Evolutionary conservation across 2,329 filamentous ascomycete genomes (phyloP).

Genomic region (Pseudogymnoascus verrucosus): DNA sequence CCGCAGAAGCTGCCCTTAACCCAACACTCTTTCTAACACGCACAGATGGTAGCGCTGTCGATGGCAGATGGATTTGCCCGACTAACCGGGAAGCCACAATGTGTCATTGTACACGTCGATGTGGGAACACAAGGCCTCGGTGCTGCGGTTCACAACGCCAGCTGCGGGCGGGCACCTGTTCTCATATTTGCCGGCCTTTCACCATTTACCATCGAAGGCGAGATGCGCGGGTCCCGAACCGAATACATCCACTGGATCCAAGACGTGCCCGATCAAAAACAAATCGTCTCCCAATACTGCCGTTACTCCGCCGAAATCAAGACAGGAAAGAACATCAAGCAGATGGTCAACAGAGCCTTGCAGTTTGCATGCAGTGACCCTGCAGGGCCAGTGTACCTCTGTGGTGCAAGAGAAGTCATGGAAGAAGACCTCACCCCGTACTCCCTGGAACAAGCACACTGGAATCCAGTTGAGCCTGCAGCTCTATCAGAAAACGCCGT

Average conservation of each 20-base stretch:
- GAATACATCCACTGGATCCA: conserved; percentile 78
- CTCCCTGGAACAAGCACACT: conserved; percentile 47
- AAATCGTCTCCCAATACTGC: conserved; percentile 66
- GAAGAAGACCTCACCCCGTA: conserved; percentile 61
- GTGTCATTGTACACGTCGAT: conserved; percentile 66
- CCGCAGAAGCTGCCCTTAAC: not conserved
- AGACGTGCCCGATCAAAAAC: conserved; percentile 67
- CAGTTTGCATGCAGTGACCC: conserved; percentile 64
- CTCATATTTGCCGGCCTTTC: conserved; percentile 69
- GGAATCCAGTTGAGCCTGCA: conserved; percentile 51
- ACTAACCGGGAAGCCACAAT: conserved; percentile 58
- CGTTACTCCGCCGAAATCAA: conserved; percentile 65
- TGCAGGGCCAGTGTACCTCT: conserved; percentile 61
- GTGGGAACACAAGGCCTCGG: conserved; percentile 69
- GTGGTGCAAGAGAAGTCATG: conserved; percentile 60
- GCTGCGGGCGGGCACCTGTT: conserved; percentile 58
- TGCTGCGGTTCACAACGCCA: conserved; percentile 68
- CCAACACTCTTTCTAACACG: not conserved
- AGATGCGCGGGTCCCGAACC: conserved; percentile 59
- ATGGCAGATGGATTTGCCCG: conserved; percentile 70
- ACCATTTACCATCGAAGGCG: conserved; percentile 64
- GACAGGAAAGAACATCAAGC: conserved; percentile 64
- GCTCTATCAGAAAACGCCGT: conserved; percentile 48
- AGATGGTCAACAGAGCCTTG: conserved; percentile 64
- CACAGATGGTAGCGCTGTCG: conserved; percentile 63